phyloP scores from a whole-genome alignment of 768 basidiomycete species.

The Mycena albidolilacea region DNA sequence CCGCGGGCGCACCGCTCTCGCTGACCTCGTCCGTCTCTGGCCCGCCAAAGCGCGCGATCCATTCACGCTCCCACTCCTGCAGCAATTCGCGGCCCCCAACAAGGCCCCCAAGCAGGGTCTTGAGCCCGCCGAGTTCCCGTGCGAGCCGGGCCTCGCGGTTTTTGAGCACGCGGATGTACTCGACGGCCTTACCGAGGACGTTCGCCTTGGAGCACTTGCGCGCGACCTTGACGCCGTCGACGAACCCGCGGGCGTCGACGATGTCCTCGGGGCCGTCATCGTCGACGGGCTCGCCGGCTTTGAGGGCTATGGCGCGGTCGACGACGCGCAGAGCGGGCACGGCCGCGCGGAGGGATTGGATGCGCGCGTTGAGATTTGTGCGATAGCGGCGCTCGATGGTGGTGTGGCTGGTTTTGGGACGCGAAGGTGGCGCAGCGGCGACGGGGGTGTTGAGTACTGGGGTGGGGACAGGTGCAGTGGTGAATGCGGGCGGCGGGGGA shows the following conservation, averaged over 20 bases:
- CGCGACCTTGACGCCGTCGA: conserved; percentile 94
- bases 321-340: conserved; percentile 86
- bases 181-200: conserved; percentile 90
- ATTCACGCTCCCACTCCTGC: conserved; percentile 83
- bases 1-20: conserved; percentile 66
- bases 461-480: conserved; percentile 38
- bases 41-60: conserved; percentile 82
- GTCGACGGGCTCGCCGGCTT: conserved; percentile 50
- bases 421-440: conserved; percentile 39
- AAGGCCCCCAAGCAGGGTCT: conserved; percentile 76
- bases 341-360: conserved; percentile 83
- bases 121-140: conserved; percentile 83
- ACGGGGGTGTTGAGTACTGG: conserved; percentile 32
- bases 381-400: conserved; percentile 92
- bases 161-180: conserved; percentile 93
- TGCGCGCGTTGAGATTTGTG: conserved; percentile 90
- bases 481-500: conserved; percentile 48
- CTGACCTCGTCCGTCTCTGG: conserved; percentile 80
- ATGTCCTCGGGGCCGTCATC: conserved; percentile 63
- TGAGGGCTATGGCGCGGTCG: conserved; percentile 51
- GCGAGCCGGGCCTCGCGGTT: conserved; percentile 79
- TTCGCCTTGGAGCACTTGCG: conserved; percentile 94
- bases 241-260: conserved; percentile 88
- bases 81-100: conserved; percentile 82
- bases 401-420: conserved; percentile 91